Evolutionary conservation across 2,329 filamentous ascomycete genomes (phyloP).

Genomic region (Colletotrichum sp.): DNA sequence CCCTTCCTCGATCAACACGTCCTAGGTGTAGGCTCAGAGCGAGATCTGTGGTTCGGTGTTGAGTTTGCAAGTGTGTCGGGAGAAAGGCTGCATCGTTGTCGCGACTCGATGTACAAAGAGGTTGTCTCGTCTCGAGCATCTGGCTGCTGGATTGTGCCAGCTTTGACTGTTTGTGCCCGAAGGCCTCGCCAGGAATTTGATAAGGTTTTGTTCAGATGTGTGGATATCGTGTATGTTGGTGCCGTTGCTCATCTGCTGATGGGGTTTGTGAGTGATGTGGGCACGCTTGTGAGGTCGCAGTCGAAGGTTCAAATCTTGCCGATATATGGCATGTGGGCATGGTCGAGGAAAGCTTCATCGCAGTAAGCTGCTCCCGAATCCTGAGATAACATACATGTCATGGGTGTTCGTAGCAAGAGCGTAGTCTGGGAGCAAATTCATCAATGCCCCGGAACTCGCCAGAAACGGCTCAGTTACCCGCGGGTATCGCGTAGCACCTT

Average conservation of each 20-base stretch:
- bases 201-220: neutral
- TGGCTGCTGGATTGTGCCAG: neutral
- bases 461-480: neutral
- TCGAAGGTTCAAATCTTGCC: neutral
- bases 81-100: neutral
- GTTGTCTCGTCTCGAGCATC: neutral
- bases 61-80: neutral
- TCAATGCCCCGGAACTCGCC: neutral
- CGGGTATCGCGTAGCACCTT: neutral
- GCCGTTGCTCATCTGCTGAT: neutral
- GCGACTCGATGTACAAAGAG: neutral
- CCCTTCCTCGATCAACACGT: neutral
- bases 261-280: neutral
- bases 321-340: neutral
- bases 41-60: neutral
- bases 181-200: neutral
- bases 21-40: neutral
- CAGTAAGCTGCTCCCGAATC: neutral
- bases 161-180: neutral
- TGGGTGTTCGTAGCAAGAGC: neutral
- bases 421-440: neutral
- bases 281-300: neutral
- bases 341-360: neutral
- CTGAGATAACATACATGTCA: neutral
- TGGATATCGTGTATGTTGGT: neutral